Evolutionary conservation across 441 rosid genomes (phyloP).

Genomic region (Bocquillonia castaneifolia): DNA sequence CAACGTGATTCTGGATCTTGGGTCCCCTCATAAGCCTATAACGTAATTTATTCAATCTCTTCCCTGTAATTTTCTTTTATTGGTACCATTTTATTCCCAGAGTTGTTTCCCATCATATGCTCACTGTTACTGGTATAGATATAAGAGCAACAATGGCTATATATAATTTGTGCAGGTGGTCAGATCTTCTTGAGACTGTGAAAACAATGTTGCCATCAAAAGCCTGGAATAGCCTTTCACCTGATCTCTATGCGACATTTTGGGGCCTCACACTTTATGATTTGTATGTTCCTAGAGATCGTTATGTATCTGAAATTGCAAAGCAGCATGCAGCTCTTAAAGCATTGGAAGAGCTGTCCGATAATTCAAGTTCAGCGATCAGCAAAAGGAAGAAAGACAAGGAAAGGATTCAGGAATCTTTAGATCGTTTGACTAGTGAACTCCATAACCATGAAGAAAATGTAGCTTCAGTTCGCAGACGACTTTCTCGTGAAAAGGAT

Average conservation of each 20-base stretch:
- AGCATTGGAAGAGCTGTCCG: constrained; percentile 91
- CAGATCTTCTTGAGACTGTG: constrained; percentile 83
- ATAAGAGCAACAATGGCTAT: background rate
- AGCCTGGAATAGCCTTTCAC: constrained; percentile 99
- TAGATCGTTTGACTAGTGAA: constrained; percentile 85
- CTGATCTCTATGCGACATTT: constrained; percentile 94
- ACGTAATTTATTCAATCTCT: constrained; percentile 42
- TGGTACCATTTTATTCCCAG: background rate
- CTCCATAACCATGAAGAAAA: constrained; percentile 86
- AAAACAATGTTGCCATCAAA: constrained; percentile 89
- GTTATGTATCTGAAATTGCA: constrained; percentile 90
- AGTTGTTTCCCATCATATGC: background rate
- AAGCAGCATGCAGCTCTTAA: constrained; percentile 97
- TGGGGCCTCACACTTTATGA: constrained; percentile 99
- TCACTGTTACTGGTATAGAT: background rate
- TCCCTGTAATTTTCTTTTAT: constrained; percentile 7
- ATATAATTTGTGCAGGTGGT: constrained; percentile 68
- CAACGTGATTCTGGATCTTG: constrained; percentile 62
- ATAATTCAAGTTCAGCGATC: constrained; percentile 94
- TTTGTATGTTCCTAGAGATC: constrained; percentile 92
- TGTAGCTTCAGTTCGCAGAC: constrained; percentile 88
- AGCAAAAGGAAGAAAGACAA: constrained; percentile 97
- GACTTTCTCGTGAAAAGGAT: constrained; percentile 95
- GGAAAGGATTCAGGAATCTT: constrained; percentile 98
- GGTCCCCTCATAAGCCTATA: constrained; percentile 52